phyloP scores from a whole-genome alignment of 768 basidiomycete genomes.

The Lactarius trivialis region DNA sequence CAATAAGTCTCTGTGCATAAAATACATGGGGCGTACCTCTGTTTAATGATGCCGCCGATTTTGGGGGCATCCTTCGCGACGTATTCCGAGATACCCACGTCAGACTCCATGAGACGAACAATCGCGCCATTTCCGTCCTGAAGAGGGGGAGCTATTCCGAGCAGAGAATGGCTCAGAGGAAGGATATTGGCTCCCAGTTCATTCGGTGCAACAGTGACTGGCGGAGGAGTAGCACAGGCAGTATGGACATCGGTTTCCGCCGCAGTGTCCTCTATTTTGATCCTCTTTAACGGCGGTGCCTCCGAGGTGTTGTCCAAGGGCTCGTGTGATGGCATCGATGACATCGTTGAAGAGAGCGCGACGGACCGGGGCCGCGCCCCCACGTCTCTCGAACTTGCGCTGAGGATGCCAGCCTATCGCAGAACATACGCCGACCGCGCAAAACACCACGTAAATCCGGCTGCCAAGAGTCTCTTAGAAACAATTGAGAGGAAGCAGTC shows the following conservation, averaged over 20 bases:
- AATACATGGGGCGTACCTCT: slow-evolving; percentile 52
- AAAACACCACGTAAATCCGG: slow-evolving; percentile 54
- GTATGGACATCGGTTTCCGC: slow-evolving; percentile 8
- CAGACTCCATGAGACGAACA: slow-evolving; percentile 59
- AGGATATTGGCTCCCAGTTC: slow-evolving; percentile 31
- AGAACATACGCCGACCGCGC: slow-evolving; percentile 61
- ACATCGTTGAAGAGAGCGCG: not conserved
- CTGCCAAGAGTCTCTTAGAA: slow-evolving; percentile 71
- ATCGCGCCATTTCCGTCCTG: slow-evolving; percentile 44
- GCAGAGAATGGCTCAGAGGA: slow-evolving; percentile 68
- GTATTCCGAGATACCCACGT: slow-evolving; percentile 91
- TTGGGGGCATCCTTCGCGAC: slow-evolving; percentile 60
- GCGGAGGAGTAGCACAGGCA: slow-evolving; percentile 13
- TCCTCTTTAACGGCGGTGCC: slow-evolving; percentile 34
- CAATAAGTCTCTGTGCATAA: slow-evolving; percentile 3
- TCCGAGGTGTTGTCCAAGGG: slow-evolving; percentile 21
- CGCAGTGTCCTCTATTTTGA: slow-evolving; percentile 29
- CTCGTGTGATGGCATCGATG: slow-evolving; percentile 16
- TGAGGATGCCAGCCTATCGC: slow-evolving; percentile 27
- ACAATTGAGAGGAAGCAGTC: slow-evolving; percentile 82
- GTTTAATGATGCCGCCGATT: slow-evolving; percentile 93
- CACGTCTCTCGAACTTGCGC: not conserved
- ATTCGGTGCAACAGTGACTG: slow-evolving; percentile 2
- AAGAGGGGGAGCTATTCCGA: slow-evolving; percentile 51
- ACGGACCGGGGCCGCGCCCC: not conserved